These are phyloP conservation scores for Colletotrichum filicis DNA, from an alignment of 2,329 filamentous ascomycete genomes.

Conservation along the genomic window DNA sequence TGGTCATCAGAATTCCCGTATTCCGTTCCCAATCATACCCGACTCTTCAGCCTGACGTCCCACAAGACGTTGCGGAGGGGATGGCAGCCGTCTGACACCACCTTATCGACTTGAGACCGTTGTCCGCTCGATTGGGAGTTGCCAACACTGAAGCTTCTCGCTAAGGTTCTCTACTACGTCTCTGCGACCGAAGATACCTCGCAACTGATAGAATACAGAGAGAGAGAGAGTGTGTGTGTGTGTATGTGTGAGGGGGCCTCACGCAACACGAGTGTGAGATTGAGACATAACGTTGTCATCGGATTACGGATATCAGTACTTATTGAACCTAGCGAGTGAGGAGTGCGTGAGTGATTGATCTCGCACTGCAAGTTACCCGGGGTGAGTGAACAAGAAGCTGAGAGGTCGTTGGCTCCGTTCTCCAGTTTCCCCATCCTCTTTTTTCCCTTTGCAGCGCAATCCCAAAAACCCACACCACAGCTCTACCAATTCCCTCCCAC, in stretches of 20 bases:
- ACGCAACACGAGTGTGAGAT: neutral
- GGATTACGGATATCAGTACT: neutral
- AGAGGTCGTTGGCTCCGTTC: constrained; percentile 19
- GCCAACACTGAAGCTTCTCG: constrained; percentile 29
- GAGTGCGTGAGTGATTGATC: neutral
- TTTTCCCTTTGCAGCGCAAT: constrained; percentile 33
- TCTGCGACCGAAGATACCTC: neutral
- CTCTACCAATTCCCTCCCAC: constrained; percentile 30
- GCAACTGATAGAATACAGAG: neutral
- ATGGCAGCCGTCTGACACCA: constrained; percentile 35
- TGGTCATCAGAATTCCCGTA: constrained; percentile 35
- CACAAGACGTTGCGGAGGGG: constrained; percentile 35
- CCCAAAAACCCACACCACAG: constrained; percentile 34
- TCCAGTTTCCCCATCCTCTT: constrained; percentile 33
- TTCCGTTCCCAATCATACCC: constrained; percentile 8
- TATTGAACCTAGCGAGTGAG: no score
- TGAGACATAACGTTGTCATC: neutral
- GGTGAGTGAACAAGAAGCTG: constrained; percentile 23
- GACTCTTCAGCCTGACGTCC: constrained; percentile 36
- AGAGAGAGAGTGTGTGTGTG: neutral
- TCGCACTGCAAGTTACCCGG: constrained; percentile 13
- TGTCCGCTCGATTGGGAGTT: constrained; percentile 22
- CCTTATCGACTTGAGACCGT: constrained; percentile 29
- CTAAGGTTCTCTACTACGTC: constrained; percentile 7
- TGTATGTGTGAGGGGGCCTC: neutral